Percentiles rank a stretch among this genome's conserved stretches.
Evolutionary conservation across 169 alveolate species (phyloP).

Genomic region (Eimeria sp.): DNA sequence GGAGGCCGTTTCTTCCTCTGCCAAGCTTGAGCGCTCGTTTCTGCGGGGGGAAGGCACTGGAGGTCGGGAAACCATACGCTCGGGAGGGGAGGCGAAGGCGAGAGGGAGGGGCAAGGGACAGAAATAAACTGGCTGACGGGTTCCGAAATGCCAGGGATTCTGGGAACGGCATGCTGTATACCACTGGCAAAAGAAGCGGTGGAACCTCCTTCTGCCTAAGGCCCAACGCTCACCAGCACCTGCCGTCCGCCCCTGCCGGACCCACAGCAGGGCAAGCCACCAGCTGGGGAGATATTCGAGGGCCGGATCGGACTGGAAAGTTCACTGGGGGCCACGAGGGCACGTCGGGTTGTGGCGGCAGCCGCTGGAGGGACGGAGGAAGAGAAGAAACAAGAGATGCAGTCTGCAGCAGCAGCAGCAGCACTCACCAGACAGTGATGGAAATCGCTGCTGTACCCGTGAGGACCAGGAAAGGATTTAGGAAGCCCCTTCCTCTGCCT

Average conservation of each 20-base stretch:
- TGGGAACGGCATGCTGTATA: background rate
- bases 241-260: background rate
- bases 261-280: background rate
- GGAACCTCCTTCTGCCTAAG: conserved; percentile 33
- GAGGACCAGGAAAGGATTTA: conserved; percentile 78
- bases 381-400: conserved; percentile 24
- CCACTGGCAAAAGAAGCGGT: conserved; percentile 28
- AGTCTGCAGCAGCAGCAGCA: conserved; percentile 19
- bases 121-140: conserved; percentile 37
- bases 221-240: conserved; percentile 39
- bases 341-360: conserved; percentile 27
- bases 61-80: background rate
- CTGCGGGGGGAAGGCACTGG: conserved; percentile 48
- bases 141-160: background rate
- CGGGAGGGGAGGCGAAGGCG: conserved; percentile 36
- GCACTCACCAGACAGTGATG: conserved; percentile 8
- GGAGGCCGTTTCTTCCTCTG: conserved; percentile 8
- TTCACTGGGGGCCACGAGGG: conserved; percentile 29
- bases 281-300: conserved; percentile 39
- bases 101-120: conserved; percentile 14
- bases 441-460: conserved; percentile 81
- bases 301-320: background rate
- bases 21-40: conserved; percentile 41
- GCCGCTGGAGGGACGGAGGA: conserved; percentile 46
- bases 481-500: conserved; percentile 82